Base-by-base conservation (phyloP, 1,284 basidiomycete genomes). In the Moesziomyces sp. region DNA sequence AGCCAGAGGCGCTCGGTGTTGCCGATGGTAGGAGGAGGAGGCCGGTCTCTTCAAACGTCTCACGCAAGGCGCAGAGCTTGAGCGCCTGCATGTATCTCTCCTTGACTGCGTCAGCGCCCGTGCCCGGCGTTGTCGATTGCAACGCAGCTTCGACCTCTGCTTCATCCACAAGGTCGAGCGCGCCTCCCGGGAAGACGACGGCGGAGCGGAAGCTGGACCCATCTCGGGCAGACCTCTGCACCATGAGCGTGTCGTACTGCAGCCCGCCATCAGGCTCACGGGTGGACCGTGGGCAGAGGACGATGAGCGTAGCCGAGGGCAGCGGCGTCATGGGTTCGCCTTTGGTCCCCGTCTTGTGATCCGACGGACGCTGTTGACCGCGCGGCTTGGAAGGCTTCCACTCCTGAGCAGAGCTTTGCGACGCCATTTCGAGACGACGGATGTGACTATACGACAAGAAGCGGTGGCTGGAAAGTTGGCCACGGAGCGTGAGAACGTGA, bases 1-100 rank as follows among this genome's bases (percentile, higher is more conserved):
- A 45, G 10, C 60, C 69, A 26, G 46, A 55, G 4, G 47, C 40
- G 18, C 60, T 55, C 6, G 51, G 46, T 6, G 30, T 52, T 1
- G 55, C 40, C 11, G 74, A 74, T 5, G 79, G 76, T 16, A 81
- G 18, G 2, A 81, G 63, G 1, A 81, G 61, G 48, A 81, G 40
- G 3, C 79, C 79, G 0, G 78, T 79, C 65, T 81, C 79, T 43
- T 81, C 79, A 47, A 81, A 81, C 2, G 79, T 81, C 52, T 81
- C 79, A 6, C 79, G 58, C 23, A 81, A 54, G 11, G 78, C 73
- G 43, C 78, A 79, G 2, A 81, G 65, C 63, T 69, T 74, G 54
- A 81, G 65, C 8, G 78, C 61, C 0, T 44, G 52, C 64, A 74
- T 68, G 55, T 77, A 77, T 34, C 48, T 68, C 47, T 60, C 69